Conservation (phyloP, 78 protist species). For the Dictyostelium citrinum region DNA sequence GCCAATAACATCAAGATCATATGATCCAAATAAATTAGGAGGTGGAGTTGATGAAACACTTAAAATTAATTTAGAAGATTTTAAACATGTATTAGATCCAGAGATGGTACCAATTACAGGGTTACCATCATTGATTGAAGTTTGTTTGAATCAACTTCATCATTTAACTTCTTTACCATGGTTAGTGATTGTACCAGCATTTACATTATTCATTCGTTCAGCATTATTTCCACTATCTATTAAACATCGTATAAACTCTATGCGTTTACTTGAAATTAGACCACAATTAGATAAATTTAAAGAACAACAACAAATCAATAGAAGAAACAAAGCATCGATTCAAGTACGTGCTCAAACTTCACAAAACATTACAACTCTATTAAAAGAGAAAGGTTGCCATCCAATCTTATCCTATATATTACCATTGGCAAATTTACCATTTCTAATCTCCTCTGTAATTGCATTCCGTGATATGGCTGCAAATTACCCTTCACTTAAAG, state of each 20-base stretch:
- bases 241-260: constrained; percentile 25
- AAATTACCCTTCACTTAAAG: constrained; percentile 45
- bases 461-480: constrained; percentile 64
- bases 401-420: constrained; percentile 16
- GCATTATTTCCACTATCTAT: constrained; percentile 46
- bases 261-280: constrained; percentile 25
- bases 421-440: constrained; percentile 55
- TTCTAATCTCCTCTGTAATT: constrained; percentile 23
- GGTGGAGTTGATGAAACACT: neutral
- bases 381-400: constrained; percentile 56
- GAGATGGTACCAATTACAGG: constrained; percentile 40
- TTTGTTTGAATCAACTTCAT: constrained; percentile 7
- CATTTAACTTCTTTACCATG: constrained; percentile 18
- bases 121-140: constrained; percentile 61
- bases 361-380: neutral
- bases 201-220: constrained; percentile 5
- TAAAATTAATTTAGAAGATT: neutral
- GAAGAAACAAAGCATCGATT: neutral
- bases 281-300: constrained; percentile 67
- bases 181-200: constrained; percentile 55
- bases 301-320: neutral
- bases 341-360: constrained; percentile 8
- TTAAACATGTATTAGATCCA: constrained; percentile 23
- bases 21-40: neutral
- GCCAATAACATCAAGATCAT: neutral